Evolutionary conservation across 2,329 filamentous ascomycete species (phyloP).

Genomic region (Parasarocladium wereldwijsianum): DNA sequence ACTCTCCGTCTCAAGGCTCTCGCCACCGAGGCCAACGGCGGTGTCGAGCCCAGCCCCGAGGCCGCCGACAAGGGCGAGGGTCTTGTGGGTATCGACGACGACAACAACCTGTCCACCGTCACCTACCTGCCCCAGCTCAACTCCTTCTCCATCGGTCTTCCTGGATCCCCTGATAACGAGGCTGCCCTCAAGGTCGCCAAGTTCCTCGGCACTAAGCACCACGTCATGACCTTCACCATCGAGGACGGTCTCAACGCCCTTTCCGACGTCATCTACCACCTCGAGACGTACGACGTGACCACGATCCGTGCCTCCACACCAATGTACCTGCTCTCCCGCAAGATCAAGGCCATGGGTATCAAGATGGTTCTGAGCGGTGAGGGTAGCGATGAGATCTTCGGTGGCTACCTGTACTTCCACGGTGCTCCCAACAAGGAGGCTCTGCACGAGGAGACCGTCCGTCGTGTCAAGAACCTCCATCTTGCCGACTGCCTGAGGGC

Average conservation of each 20-base stretch:
- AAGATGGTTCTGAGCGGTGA: slow-evolving; percentile 99
- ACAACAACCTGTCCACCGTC: slow-evolving; percentile 76
- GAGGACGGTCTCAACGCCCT: slow-evolving; percentile 95
- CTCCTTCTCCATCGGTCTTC: slow-evolving; percentile 96
- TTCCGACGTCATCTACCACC: slow-evolving; percentile 93
- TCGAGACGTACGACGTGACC: slow-evolving; percentile 96
- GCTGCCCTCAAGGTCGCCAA: slow-evolving; percentile 87
- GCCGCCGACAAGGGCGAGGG: slow-evolving; percentile 50
- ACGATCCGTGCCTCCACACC: slow-evolving; percentile 96
- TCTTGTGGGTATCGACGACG: slow-evolving; percentile 87
- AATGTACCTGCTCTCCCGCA: slow-evolving; percentile 94
- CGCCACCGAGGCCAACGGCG: slow-evolving; percentile 33
- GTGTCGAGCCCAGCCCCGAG: slow-evolving; percentile 30
- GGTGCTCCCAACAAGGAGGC: slow-evolving; percentile 76
- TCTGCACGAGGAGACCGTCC: slow-evolving; percentile 93
- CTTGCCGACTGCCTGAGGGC: slow-evolving; percentile 91
- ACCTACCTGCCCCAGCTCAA: slow-evolving; percentile 90
- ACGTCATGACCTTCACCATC: slow-evolving; percentile 95
- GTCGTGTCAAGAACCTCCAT: slow-evolving; percentile 92
- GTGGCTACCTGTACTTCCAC: slow-evolving; percentile 98
- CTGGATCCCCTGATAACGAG: slow-evolving; percentile 80
- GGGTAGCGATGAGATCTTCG: slow-evolving; percentile 95
- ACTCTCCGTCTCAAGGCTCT: slow-evolving; percentile 62
- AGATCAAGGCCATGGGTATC: slow-evolving; percentile 98
- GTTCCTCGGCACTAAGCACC: slow-evolving; percentile 94